Evolutionary conservation across 441 rosid genomes (phyloP).

Genomic region (Pelargonium fulgidum): DNA sequence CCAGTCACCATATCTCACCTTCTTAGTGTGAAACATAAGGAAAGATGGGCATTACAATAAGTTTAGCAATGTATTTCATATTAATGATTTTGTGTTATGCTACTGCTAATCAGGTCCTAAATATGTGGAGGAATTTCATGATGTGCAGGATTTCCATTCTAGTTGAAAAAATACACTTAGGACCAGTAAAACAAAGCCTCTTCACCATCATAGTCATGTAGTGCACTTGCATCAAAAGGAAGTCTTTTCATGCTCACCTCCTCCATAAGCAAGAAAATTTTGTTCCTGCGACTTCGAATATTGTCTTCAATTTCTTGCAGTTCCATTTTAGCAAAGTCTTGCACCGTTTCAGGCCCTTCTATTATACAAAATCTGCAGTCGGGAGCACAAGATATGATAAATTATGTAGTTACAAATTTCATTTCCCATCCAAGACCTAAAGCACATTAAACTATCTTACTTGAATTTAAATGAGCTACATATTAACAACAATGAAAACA

Average conservation of each 20-base stretch:
- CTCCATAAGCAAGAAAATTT: slow-evolving; percentile 93
- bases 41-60: background rate
- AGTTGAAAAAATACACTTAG: background rate
- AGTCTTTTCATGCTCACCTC: slow-evolving; percentile 41
- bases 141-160: background rate
- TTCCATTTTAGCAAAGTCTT: slow-evolving; percentile 86
- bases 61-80: background rate
- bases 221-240: background rate
- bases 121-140: background rate
- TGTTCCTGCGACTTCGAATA: slow-evolving; percentile 86
- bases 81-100: background rate
- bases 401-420: background rate
- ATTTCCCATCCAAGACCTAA: background rate
- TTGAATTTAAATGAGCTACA: background rate
- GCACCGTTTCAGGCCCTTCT: slow-evolving; percentile 95
- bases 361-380: slow-evolving; percentile 81
- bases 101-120: background rate
- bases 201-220: background rate
- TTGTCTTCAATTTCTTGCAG: slow-evolving; percentile 86
- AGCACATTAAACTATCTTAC: background rate
- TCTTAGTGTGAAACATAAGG: background rate
- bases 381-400: slow-evolving; percentile 1
- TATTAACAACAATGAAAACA: background rate
- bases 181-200: background rate
- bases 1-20: background rate